Percentiles rank a stretch among this genome's conserved stretches.
Conservation (phyloP, 2,329 filamentous ascomycete species). For the Cladosporium sp. region DNA sequence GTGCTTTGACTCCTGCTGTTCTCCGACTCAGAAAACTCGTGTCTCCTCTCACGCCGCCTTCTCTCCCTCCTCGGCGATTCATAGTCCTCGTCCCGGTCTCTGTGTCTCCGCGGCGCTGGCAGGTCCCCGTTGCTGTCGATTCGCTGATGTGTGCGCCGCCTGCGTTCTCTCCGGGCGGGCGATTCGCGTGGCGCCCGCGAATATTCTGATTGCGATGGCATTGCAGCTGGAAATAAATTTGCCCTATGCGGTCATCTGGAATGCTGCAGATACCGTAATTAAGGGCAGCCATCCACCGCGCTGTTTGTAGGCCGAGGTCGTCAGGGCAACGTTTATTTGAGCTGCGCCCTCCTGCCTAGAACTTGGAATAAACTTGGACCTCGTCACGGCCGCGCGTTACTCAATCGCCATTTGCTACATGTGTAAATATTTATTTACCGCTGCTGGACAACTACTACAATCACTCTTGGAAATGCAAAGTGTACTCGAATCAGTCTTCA, state of each 20-base stretch:
- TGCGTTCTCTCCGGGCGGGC: constrained; percentile 32
- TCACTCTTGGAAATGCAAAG: background rate
- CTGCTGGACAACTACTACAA: background rate
- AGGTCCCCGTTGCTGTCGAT: constrained; percentile 38
- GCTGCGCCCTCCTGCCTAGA: background rate
- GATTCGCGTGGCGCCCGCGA: constrained; percentile 26
- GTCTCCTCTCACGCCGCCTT: constrained; percentile 14
- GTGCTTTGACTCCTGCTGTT: constrained; percentile 27
- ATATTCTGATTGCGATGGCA: constrained; percentile 16
- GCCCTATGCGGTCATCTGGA: constrained; percentile 15
- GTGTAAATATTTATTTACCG: background rate
- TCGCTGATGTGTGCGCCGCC: constrained; percentile 36
- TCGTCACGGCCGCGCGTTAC: constrained; percentile 5
- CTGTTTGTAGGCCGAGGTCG: background rate
- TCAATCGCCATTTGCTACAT: background rate
- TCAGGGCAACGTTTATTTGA: background rate
- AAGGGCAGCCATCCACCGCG: background rate
- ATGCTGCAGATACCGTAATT: constrained; percentile 5
- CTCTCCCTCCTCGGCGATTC: constrained; percentile 5
- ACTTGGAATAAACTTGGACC: constrained; percentile 1
- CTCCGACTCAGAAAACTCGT: constrained; percentile 5
- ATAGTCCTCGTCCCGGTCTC: constrained; percentile 11
- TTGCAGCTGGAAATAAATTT: background rate
- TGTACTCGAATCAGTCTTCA: background rate
- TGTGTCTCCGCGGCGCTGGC: constrained; percentile 16